phyloP scores from a whole-genome alignment of 768 basidiomycete genomes.

The Tephrocybe sp. region DNA sequence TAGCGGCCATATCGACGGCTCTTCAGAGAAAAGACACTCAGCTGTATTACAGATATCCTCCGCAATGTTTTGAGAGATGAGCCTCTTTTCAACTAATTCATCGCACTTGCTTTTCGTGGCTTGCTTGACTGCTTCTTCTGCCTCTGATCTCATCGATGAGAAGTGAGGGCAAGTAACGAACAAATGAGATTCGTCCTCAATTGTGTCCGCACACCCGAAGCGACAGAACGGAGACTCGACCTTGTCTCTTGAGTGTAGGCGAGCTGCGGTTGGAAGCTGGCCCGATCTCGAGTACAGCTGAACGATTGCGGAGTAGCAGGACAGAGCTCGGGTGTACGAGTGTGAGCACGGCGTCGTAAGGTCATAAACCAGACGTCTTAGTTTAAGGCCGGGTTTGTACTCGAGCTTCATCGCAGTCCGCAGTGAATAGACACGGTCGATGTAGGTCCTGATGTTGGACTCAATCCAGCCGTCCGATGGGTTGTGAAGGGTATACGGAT shows the following conservation, averaged over 20 bases:
- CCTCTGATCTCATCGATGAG: not conserved
- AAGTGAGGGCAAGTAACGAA: constrained; percentile 8
- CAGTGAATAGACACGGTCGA: not conserved
- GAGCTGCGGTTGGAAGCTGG: not conserved
- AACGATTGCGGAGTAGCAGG: not conserved
- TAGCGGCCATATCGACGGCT: not conserved
- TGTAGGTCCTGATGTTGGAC: constrained; percentile 11
- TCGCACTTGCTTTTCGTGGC: not conserved
- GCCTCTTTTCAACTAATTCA: not conserved
- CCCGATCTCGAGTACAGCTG: not conserved
- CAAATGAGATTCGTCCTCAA: constrained; percentile 5
- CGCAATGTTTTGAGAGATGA: not conserved
- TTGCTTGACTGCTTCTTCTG: not conserved
- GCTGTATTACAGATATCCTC: not conserved
- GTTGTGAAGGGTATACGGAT: constrained; percentile 13
- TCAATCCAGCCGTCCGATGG: constrained; percentile 18
- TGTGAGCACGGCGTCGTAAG: not conserved
- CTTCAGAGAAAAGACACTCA: constrained; percentile 8
- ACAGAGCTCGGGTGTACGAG: not conserved
- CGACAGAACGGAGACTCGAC: not conserved
- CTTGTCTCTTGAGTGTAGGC: not conserved
- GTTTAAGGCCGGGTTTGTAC: not conserved
- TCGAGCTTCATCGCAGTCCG: not conserved
- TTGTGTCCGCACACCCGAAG: not conserved
- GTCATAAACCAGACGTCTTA: not conserved